Evolutionary conservation across 2,329 filamentous ascomycete genomes (phyloP).

Genomic region (Aspergillus neotritici): DNA sequence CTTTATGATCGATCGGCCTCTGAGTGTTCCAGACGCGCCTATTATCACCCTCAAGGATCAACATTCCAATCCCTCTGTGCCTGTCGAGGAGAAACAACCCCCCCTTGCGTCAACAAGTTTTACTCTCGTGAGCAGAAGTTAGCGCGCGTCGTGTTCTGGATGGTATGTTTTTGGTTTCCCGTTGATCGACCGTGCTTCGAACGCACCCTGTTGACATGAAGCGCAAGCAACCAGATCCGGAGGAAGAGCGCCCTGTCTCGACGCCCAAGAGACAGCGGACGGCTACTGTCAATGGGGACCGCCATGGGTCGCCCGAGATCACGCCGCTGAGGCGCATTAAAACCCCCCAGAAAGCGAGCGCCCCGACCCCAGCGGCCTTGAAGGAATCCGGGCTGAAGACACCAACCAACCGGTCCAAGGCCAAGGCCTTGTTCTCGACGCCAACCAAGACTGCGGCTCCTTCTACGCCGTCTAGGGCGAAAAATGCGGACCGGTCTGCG

Average conservation of each 20-base stretch:
- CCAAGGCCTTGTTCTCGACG: slow-evolving; percentile 37
- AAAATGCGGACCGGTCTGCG: slow-evolving; percentile 77
- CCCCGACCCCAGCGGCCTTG: slow-evolving; percentile 23
- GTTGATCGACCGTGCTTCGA: slow-evolving; percentile 11
- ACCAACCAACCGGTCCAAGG: slow-evolving; percentile 33
- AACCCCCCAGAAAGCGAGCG: slow-evolving; percentile 29
- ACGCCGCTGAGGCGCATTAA: slow-evolving; percentile 24
- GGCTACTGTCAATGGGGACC: slow-evolving; percentile 21
- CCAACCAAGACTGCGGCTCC: slow-evolving; percentile 29
- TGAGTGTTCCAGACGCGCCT: slow-evolving; percentile 17
- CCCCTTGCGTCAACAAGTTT: slow-evolving; percentile 21
- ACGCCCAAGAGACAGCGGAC: slow-evolving; percentile 38
- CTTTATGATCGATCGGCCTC: neutral
- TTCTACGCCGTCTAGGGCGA: slow-evolving; percentile 58
- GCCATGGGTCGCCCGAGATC: slow-evolving; percentile 19
- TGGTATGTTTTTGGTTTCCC: slow-evolving; percentile 26
- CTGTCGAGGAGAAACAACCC: neutral
- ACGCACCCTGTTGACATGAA: slow-evolving; percentile 31
- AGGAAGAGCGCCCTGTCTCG: slow-evolving; percentile 30
- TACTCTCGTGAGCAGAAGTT: neutral
- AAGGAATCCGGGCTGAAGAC: slow-evolving; percentile 35
- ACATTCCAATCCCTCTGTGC: slow-evolving; percentile 10
- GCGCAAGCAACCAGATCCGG: slow-evolving; percentile 37
- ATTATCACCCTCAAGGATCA: slow-evolving; percentile 5
- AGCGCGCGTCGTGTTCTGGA: slow-evolving; percentile 12